Conservation (phyloP, 1,284 basidiomycete genomes). For the Irpex sp. region DNA sequence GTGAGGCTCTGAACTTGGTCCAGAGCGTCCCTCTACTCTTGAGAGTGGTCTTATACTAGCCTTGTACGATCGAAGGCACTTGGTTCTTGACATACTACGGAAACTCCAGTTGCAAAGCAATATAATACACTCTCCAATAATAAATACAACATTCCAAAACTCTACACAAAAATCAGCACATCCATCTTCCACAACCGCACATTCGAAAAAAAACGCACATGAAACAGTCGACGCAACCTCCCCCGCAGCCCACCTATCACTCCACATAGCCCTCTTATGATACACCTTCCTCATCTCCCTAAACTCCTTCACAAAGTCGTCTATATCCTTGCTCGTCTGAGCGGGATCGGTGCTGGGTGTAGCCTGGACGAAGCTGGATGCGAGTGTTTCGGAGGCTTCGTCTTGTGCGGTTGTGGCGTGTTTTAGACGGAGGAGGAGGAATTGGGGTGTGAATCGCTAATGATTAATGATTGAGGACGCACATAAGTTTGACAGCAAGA, state of each 20-base stretch:
- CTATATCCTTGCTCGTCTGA: constrained; percentile 57
- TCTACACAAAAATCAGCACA: background rate
- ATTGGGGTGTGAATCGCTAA: constrained; percentile 81
- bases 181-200: background rate
- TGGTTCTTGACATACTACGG: too few relatives aligned
- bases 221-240: constrained; percentile 73
- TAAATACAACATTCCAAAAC: too few relatives aligned
- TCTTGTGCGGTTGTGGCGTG: constrained; percentile 89
- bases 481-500: background rate
- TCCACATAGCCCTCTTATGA: constrained; percentile 88
- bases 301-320: constrained; percentile 86
- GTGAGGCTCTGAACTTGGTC: too few relatives aligned
- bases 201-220: background rate
- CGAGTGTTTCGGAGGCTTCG: constrained; percentile 79
- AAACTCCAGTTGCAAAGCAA: background rate
- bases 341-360: constrained; percentile 32
- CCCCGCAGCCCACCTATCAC: constrained; percentile 79
- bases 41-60: too few relatives aligned
- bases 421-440: constrained; percentile 80
- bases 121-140: background rate
- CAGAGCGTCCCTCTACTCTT: too few relatives aligned
- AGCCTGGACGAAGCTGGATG: constrained; percentile 74
- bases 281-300: constrained; percentile 82
- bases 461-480: background rate
- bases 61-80: too few relatives aligned